These are phyloP conservation scores for Thalassiosira livingstoniorum DNA, from an alignment of 352 stramenopile species.

Conservation along the genomic window DNA sequence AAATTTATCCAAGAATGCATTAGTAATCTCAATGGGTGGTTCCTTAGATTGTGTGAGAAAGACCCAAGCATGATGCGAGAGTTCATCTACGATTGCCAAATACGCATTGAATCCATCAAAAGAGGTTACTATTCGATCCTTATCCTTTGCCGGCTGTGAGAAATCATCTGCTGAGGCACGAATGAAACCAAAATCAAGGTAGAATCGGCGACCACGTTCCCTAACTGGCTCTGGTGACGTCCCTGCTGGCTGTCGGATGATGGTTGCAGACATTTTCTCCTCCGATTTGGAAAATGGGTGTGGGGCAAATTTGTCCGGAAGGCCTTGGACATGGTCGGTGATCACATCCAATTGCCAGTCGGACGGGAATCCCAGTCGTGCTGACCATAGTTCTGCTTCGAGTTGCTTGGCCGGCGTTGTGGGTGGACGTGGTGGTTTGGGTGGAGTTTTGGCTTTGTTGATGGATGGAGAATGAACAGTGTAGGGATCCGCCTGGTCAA, in stretches of 20 bases:
- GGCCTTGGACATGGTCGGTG: too few species aligned
- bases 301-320: not conserved
- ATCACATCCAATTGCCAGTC: too few species aligned
- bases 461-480: too few species aligned
- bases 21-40: constrained; percentile 7
- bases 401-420: too few species aligned
- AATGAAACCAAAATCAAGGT: constrained; percentile 43
- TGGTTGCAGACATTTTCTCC: constrained; percentile 19
- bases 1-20: not conserved
- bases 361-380: too few species aligned
- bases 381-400: too few species aligned
- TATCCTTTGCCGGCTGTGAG: not conserved
- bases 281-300: not conserved
- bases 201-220: not conserved
- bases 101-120: constrained; percentile 3
- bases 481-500: too few species aligned
- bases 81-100: constrained; percentile 29
- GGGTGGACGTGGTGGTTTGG: too few species aligned
- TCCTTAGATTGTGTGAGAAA: constrained; percentile 17
- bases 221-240: not conserved
- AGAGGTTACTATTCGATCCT: constrained; percentile 23
- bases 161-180: constrained; percentile 24
- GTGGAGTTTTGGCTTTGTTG: too few species aligned
- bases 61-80: not conserved
- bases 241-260: not conserved